A percentile compares a stretch with the other conserved stretches of the same genome.
Evolutionary conservation across 192 early-diverging fungal genomes (phyloP).

Genomic region (Coemansia sp.): DNA sequence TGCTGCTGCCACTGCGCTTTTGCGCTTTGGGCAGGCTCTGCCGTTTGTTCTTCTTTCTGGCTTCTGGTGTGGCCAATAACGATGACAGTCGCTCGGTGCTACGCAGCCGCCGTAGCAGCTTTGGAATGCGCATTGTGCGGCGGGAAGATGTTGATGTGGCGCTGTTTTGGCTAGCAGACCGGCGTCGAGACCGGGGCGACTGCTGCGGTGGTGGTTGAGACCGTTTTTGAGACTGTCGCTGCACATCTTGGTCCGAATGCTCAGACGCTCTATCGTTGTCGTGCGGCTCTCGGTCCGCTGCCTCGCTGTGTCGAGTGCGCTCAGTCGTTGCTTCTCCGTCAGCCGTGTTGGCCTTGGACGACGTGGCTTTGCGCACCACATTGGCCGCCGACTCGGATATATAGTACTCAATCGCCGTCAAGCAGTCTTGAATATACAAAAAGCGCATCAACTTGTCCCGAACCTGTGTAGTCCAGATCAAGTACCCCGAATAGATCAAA

Average conservation of each 20-base stretch:
- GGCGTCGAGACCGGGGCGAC: not conserved
- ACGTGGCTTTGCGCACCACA: slow-evolving; percentile 67
- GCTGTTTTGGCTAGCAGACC: slow-evolving; percentile 27
- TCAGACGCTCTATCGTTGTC: not conserved
- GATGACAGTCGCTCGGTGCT: slow-evolving; percentile 28
- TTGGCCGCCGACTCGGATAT: slow-evolving; percentile 78
- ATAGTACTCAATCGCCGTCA: slow-evolving; percentile 74
- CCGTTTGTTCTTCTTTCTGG: not conserved
- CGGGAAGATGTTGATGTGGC: slow-evolving; percentile 26
- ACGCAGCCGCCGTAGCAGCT: slow-evolving; percentile 29
- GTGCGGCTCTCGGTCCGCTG: not conserved
- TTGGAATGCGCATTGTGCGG: slow-evolving; percentile 32
- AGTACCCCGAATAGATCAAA: slow-evolving; percentile 79
- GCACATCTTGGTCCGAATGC: not conserved
- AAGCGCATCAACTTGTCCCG: slow-evolving; percentile 80
- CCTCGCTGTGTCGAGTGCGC: slow-evolving; percentile 5
- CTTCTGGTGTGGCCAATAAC: not conserved
- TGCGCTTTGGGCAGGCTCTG: not conserved
- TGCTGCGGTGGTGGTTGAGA: not conserved
- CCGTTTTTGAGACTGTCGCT: not conserved
- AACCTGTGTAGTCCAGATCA: slow-evolving; percentile 83
- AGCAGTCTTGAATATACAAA: slow-evolving; percentile 66
- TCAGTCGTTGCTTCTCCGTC: not conserved
- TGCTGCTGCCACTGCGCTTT: slow-evolving; percentile 19
- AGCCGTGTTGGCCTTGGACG: slow-evolving; percentile 10